These are phyloP conservation scores for Biscogniauxia mediterranea DNA, from an alignment of 2,329 filamentous ascomycete genomes.

Conservation along the genomic window DNA sequence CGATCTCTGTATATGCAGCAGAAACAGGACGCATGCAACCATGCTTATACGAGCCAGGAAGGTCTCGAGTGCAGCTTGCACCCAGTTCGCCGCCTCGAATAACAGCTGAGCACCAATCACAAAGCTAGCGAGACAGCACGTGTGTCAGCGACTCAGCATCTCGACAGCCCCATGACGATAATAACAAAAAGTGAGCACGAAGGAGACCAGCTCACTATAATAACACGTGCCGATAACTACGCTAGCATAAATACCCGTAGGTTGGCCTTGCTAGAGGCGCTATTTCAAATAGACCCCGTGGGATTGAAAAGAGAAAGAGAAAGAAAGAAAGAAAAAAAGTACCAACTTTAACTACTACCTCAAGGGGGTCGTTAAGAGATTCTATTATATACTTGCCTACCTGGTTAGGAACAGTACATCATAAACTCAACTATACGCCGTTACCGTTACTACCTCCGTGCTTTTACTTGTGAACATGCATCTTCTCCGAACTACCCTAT, in stretches of 20 bases:
- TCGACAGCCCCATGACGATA: neutral
- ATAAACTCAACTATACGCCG: neutral
- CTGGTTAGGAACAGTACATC: neutral
- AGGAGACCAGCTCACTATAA: neutral
- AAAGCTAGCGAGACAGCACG: neutral
- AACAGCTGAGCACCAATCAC: neutral
- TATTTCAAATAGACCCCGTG: no score
- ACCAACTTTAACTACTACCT: no score
- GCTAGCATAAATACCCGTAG: neutral
- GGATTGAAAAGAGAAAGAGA: no score
- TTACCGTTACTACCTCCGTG: neutral
- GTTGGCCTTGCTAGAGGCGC: no score
- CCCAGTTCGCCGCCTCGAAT: neutral
- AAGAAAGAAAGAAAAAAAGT: no score
- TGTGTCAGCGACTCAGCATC: neutral
- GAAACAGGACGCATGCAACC: neutral
- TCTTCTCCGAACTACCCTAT: slow-evolving; percentile 5
- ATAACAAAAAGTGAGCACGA: neutral
- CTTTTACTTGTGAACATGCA: slow-evolving; percentile 7
- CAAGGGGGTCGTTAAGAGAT: no score
- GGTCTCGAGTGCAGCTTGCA: neutral
- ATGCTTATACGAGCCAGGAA: neutral
- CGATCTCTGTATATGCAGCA: neutral
- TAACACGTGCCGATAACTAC: no score
- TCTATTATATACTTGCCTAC: no score